Evolutionary conservation across 2,329 filamentous ascomycete genomes (phyloP), one percentile per base, ranked within the genome.

Genomic region (Colletotrichum cordylinicola): DNA sequence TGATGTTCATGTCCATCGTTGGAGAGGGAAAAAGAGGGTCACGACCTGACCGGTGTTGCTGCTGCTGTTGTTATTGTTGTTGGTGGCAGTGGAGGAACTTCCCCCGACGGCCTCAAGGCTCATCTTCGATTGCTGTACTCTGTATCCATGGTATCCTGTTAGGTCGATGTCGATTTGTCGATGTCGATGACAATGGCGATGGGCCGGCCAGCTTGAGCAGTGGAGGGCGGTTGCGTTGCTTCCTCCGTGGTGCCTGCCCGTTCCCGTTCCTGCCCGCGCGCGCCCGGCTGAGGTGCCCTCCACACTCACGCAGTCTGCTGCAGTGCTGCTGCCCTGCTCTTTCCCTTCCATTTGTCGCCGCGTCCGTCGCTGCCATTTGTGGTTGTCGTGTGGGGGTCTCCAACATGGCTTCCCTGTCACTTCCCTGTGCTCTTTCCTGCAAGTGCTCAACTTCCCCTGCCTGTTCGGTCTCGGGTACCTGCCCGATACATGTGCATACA

Each of bases 331-430:
- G 29, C 61, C 68, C 35, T 67, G 35, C 27, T 37, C 70, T 67
- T 52, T 35, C 21, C 31, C 21, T 56, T 61, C 55, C 66, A n/a
- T 73, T 64, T 43, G 18, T 68, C 35, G 39, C 56, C 64, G 39
- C 70, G 37, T 60, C n/a, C 60, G 72, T 60, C 33, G 48, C 56
- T 76, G 55, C 29, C 48, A 70, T 68, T 74, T 74, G 39, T 29
- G 35, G 70, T n/a, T 58, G 43, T 74, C 48, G 70, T 70, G 65
- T 74, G 74, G 70, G 74, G 74, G 70, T 68, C 58, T 58, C 74
- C 27, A 72, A 35, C 72, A 68, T 68, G 70, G 35, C 64, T 37
- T 74, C 73, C 74, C 58, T 74, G 35, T 48, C 24, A 15, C 55
- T 56, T 69, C 73, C 65, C 43, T 76, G 43, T 62, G 60, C 33